A percentile compares a stretch with the other conserved stretches of the same genome.
phyloP scores from a whole-genome alignment of 768 basidiomycete genomes.

The Cyathus striatus region DNA sequence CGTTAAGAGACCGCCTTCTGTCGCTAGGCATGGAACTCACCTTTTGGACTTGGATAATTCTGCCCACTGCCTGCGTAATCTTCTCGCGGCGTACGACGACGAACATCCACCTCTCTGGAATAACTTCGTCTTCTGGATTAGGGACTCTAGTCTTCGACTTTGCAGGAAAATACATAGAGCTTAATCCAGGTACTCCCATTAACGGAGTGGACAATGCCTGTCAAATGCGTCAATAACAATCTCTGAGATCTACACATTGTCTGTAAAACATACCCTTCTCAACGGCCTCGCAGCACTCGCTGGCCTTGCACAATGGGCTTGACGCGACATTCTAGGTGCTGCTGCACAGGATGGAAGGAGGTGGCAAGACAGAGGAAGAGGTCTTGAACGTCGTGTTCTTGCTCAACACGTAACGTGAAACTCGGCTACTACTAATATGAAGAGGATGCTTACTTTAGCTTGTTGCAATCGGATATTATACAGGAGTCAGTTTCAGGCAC shows the following conservation, averaged over 20 bases:
- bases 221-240: not conserved
- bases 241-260: not conserved
- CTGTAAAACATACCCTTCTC: slow-evolving; percentile 15
- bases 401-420: too few relatives aligned
- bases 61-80: slow-evolving; percentile 19
- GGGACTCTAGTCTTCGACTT: slow-evolving; percentile 9
- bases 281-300: slow-evolving; percentile 5
- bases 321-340: too few relatives aligned
- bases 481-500: not conserved
- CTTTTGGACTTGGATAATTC: slow-evolving; percentile 16
- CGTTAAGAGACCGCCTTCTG: too few relatives aligned
- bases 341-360: too few relatives aligned
- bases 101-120: slow-evolving; percentile 21
- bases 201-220: slow-evolving; percentile 20
- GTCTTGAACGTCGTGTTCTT: too few relatives aligned
- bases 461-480: not conserved
- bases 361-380: too few relatives aligned
- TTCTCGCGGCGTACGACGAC: slow-evolving; percentile 22
- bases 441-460: not conserved
- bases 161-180: slow-evolving; percentile 6
- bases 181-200: slow-evolving; percentile 4
- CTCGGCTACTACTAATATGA: not conserved
- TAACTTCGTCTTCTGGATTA: slow-evolving; percentile 5
- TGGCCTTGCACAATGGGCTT: too few relatives aligned
- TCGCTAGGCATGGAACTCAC: too few relatives aligned